Evolutionary conservation across 176 grass and related monocot species (phyloP), one percentile per base, ranked within the genome.

Genomic region (Aegilops tauschii): DNA sequence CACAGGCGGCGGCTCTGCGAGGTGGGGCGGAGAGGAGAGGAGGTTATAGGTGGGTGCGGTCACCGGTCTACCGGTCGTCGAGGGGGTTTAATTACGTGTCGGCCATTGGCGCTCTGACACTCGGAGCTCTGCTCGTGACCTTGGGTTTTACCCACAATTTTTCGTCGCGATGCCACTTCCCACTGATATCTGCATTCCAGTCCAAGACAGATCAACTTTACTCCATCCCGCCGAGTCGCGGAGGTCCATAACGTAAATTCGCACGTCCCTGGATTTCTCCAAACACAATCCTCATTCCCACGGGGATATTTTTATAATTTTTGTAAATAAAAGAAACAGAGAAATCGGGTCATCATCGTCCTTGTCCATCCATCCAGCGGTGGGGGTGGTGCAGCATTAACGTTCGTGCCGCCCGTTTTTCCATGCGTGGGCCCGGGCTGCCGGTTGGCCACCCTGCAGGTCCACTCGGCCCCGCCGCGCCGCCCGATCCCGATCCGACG

Each of bases 41-140:
- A 56, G 56, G 32, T 45, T 89, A 80, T 67, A 85, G 82, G 68
- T 83, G 42, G 83, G 87, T 89, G 88, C 36, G 83, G 75, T 88
- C 34, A 61, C 86, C 49, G 81, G 82, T 68, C 58, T 81, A 89
- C 82, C 59, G 59, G 88, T 82, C 70, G 13, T 29, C 47, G 54
- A 59, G 77, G 64, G 68, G 69, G 69, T 85, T 85, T 77, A 85
- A 81, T 54, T 3, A 3, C 59, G 36, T 40, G 21, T 12, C 70
- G 2, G 34, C 88, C 61, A 75, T 1, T 81, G 9, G 4, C 0
- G 5, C 5, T 0, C 5, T 16, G 77, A 61, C 88, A 76, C 44
- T 47, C 80, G 82, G 68, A 17, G 1, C 6, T 0, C 0, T 1
- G 0, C 30, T 73, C 12, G 3, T 64, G 8, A 5, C 31, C 28